Conservation (phyloP, 148 eudicot genomes). For the Vaccinium macrocarpon region DNA sequence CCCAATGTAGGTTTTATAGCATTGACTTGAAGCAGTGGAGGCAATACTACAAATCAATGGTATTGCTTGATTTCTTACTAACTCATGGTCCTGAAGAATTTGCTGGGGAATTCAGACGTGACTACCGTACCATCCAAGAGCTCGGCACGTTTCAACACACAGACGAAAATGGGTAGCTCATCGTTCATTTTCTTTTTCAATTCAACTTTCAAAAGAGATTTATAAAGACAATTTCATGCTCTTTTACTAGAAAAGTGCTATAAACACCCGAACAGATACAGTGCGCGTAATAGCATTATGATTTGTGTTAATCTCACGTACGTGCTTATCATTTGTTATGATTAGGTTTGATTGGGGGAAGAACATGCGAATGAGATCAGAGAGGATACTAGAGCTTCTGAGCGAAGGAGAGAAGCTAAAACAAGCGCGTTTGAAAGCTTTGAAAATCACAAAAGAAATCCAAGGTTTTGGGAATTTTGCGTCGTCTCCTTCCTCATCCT, state of each 20-base stretch:
- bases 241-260: too few species aligned
- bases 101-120: conserved; percentile 30
- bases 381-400: conserved; percentile 35
- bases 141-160: conserved; percentile 27
- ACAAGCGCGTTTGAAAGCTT: conserved; percentile 40
- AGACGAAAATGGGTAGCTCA: conserved; percentile 35
- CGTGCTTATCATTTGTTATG: background rate
- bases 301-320: background rate
- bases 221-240: background rate
- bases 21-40: conserved; percentile 43
- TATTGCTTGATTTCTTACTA: conserved; percentile 41
- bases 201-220: background rate
- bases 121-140: conserved; percentile 27
- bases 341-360: conserved; percentile 41
- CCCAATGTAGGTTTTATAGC: conserved; percentile 22
- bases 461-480: conserved; percentile 40
- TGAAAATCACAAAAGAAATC: conserved; percentile 42
- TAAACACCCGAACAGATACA: too few species aligned
- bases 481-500: conserved; percentile 14
- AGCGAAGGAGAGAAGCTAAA: conserved; percentile 32
- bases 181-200: background rate
- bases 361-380: conserved; percentile 34
- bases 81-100: conserved; percentile 42
- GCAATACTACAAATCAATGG: conserved; percentile 39
- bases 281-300: background rate